Conservation (phyloP, 75 land plant genomes). For the Gnetum montanum region DNA sequence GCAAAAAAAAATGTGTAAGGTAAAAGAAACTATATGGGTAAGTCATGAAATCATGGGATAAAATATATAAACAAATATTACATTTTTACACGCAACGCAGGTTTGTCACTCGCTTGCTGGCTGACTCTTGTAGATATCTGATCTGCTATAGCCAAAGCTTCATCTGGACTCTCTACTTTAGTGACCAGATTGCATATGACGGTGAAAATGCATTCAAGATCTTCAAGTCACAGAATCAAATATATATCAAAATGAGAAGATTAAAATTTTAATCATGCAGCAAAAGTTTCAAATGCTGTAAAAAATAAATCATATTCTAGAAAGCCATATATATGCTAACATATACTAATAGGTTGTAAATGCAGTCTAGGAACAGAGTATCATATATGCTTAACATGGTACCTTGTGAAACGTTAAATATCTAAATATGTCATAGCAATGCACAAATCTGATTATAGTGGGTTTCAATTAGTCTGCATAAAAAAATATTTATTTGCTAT, state of each 20-base stretch:
- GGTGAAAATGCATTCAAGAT: constrained; percentile 81
- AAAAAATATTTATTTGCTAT: too few species aligned
- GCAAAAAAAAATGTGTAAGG: constrained; percentile 16
- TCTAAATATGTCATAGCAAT: too few species aligned
- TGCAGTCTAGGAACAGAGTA: too few species aligned
- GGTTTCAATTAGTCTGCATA: too few species aligned
- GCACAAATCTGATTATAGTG: too few species aligned
- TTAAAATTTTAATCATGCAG: background rate
- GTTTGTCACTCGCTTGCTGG: constrained; percentile 75
- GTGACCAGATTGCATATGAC: constrained; percentile 83
- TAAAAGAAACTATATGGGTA: background rate
- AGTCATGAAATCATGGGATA: background rate
- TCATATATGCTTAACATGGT: too few species aligned
- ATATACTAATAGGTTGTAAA: too few species aligned
- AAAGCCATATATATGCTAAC: too few species aligned
- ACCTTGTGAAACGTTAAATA: too few species aligned
- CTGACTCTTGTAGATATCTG: constrained; percentile 60
- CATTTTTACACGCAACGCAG: constrained; percentile 79
- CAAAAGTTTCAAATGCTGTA: too few species aligned
- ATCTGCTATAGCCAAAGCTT: constrained; percentile 78
- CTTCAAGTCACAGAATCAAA: constrained; percentile 32
- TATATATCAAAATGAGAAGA: constrained; percentile 2
- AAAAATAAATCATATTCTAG: too few species aligned
- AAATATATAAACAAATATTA: constrained; percentile 17
- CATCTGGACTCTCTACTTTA: constrained; percentile 57